phyloP scores from a whole-genome alignment of 2,329 filamentous ascomycete genomes.

The Zopfia rhizophila region DNA sequence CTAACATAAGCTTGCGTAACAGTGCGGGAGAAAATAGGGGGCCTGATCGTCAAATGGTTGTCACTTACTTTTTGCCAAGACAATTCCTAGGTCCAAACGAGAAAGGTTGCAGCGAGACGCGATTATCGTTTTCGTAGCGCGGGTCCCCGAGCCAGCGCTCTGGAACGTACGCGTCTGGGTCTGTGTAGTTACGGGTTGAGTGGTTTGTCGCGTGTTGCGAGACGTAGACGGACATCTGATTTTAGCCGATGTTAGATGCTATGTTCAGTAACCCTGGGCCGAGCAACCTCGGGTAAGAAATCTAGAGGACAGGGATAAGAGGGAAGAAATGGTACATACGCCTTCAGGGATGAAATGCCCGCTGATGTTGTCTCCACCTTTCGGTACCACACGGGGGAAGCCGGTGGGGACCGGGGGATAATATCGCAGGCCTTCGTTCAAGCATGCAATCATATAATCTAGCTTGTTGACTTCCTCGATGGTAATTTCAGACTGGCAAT shows the following conservation, averaged over 20 bases:
- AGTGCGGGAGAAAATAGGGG: not conserved
- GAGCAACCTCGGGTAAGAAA: too few relatives aligned
- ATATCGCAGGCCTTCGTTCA: slow-evolving; percentile 37
- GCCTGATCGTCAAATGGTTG: not conserved
- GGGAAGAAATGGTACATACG: slow-evolving; percentile 12
- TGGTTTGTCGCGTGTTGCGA: slow-evolving; percentile 45
- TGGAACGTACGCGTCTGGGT: slow-evolving; percentile 37
- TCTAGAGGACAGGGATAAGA: not conserved
- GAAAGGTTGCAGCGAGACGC: slow-evolving; percentile 40
- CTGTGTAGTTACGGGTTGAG: slow-evolving; percentile 36
- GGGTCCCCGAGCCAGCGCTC: slow-evolving; percentile 53
- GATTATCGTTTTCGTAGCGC: slow-evolving; percentile 45
- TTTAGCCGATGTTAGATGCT: not conserved
- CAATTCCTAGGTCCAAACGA: slow-evolving; percentile 41
- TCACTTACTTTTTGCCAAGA: slow-evolving; percentile 46
- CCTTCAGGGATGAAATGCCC: slow-evolving; percentile 41
- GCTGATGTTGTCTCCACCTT: slow-evolving; percentile 34
- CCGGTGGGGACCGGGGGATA: slow-evolving; percentile 45
- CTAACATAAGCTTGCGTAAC: too few relatives aligned
- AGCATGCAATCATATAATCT: slow-evolving; percentile 39
- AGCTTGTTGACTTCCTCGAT: slow-evolving; percentile 37
- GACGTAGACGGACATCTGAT: slow-evolving; percentile 35
- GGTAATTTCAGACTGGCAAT: slow-evolving; percentile 30
- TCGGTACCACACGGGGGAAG: slow-evolving; percentile 39
- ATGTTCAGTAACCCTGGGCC: not conserved